Percentiles rank a stretch among this genome's conserved stretches.
Conservation (phyloP, 1,139 yeast species). For the Sugiyamaella castrensis region DNA sequence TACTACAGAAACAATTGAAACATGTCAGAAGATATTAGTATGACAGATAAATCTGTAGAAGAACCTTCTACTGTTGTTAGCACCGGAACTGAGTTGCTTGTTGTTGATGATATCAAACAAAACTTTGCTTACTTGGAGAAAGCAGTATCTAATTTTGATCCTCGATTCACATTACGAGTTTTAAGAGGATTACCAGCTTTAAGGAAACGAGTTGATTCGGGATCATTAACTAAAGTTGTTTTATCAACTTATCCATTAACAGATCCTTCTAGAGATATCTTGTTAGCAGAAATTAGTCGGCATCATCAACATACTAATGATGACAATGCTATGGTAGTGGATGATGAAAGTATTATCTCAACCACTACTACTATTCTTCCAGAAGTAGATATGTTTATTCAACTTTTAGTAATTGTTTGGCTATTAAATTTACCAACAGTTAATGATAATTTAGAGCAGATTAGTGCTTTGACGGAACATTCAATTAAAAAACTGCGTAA, state of each 20-base stretch:
- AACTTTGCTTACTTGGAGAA: constrained; percentile 58
- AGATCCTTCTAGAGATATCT: constrained; percentile 44
- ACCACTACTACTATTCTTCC: constrained; percentile 46
- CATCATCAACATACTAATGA: constrained; percentile 21
- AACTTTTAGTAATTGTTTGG: constrained; percentile 72
- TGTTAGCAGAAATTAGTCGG: constrained; percentile 39
- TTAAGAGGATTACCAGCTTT: constrained; percentile 77
- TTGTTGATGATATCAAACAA: constrained; percentile 46
- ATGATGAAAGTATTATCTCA: constrained; percentile 28
- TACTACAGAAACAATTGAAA: too few species aligned
- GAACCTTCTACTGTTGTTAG: background rate
- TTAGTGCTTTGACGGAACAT: constrained; percentile 35
- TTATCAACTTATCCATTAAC: constrained; percentile 51
- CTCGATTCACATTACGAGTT: constrained; percentile 81
- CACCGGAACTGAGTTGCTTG: background rate
- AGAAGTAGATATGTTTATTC: constrained; percentile 77
- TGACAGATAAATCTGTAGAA: constrained; percentile 5
- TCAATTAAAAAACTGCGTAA: constrained; percentile 56
- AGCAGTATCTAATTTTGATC: constrained; percentile 76
- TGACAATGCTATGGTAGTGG: constrained; percentile 27
- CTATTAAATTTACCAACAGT: constrained; percentile 59
- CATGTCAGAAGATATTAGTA: constrained; percentile 10
- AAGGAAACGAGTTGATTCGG: constrained; percentile 59
- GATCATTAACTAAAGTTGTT: constrained; percentile 54
- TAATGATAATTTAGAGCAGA: constrained; percentile 16